These are phyloP conservation scores for Hemisphaericaspora subhashii DNA, from an alignment of 1,139 yeast species.

Conservation along the genomic window DNA sequence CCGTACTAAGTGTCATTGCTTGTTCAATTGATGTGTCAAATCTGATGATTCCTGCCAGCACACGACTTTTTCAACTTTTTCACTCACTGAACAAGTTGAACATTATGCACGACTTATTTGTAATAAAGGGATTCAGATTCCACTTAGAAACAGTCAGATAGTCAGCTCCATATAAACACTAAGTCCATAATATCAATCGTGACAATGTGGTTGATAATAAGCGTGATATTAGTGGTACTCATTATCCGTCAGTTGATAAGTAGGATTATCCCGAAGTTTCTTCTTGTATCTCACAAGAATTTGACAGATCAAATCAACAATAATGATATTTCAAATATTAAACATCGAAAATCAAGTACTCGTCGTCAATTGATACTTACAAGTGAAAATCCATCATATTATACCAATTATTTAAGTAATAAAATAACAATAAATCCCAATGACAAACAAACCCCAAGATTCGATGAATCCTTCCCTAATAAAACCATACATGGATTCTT, in stretches of 20 bases:
- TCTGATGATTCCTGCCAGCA: not conserved
- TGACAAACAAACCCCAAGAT: slow-evolving; percentile 32
- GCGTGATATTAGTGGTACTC: not conserved
- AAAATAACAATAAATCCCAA: slow-evolving; percentile 37
- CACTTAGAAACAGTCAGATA: too few species aligned
- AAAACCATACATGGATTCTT: slow-evolving; percentile 75
- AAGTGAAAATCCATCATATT: slow-evolving; percentile 47
- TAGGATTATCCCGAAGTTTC: not conserved
- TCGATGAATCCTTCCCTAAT: slow-evolving; percentile 25
- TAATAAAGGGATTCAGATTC: too few species aligned
- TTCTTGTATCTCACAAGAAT: not conserved
- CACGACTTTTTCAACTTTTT: not conserved
- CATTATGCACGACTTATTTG: too few species aligned
- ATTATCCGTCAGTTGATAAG: not conserved
- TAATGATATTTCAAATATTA: not conserved
- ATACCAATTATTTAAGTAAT: slow-evolving; percentile 41
- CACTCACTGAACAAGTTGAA: too few species aligned
- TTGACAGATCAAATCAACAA: not conserved
- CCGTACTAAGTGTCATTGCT: too few species aligned
- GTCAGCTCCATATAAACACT: too few species aligned
- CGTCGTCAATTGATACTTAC: slow-evolving; percentile 58
- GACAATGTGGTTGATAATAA: not conserved
- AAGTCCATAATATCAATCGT: too few species aligned
- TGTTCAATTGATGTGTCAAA: too few species aligned
- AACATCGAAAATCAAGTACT: not conserved